Base-by-base conservation (phyloP, 2,329 filamentous ascomycete species). In the Colletotrichum cereale region DNA sequence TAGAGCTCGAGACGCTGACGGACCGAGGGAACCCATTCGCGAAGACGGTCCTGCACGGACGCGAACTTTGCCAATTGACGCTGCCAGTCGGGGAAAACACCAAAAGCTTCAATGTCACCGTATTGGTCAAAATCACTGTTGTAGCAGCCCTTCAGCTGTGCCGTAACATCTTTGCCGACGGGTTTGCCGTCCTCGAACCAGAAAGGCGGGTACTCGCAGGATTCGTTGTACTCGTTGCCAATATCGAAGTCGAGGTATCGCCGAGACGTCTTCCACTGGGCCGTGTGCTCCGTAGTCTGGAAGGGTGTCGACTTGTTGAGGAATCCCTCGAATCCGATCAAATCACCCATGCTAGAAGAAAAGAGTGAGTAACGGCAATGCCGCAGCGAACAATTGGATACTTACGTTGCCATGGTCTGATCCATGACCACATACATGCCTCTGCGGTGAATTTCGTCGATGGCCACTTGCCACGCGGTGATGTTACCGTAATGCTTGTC, bases 371-470 rank as follows among this genome's bases (percentile, higher is more conserved):
- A 44, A 68, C 68, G 47, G 36, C 21, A 47, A 24, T 18, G 40
- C 26, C 10, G 26, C 42, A 34, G 38, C 24, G n/a, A 31, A 16
- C 26, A 18, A 52, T 40, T 18, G 8, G 21, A 34, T 63, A 68
- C 68, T 71, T 53, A 71, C 68, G 68, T 71, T 24, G 68, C 86
- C 77, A 92, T 85, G 2, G 90, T 92, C 76, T 91, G 91, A 77
- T 92, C 90, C 71, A 92, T 79, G 40, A 92, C 81, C 50, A 92
- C 88, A 80, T 91, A 91, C 89, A 92, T 92, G 64, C 84, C 87
- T 38, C 87, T 84, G 3, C 79, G 79, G 75, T 92, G 90, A n/a
- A 92, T 89, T 58, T 88, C 88, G 11, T 85, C 81, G 63, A 92
- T 87, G 2, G 86, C 85, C 56, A 82, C 78, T 75, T 89, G 86